Evolutionary conservation across 306 rosid species (phyloP), one percentile per base, ranked within the genome.

Genomic region (Psophocarpus tetragonolobus): DNA sequence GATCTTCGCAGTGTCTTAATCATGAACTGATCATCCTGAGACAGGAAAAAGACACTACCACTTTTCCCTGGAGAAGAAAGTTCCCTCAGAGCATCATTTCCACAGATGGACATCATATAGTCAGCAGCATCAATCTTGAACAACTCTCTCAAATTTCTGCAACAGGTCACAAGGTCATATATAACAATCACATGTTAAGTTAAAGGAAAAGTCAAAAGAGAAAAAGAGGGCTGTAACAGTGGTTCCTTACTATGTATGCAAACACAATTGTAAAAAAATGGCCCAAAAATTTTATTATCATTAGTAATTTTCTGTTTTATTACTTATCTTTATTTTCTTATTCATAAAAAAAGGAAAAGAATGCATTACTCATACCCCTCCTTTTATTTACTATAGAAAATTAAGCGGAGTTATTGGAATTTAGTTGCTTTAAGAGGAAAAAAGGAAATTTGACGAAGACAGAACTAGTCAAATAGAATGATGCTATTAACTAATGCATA

Each of bases 71-170:
- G 98, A 81, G 98, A 92, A 85, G 98, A 92, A 58, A 96, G 91
- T 80, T 96, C 98, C 83, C 99, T 90, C 29, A 96, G 89, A 74
- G 99, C 91, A 85, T 96, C 99, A 87, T 92, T 96, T 79, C 99
- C 99, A 66, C 99, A 96, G 76, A 96, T 92, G 75, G 99, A 92
- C 97, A 96, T 96, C 99, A 96, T 96, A 85, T 96, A 96, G 86
- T 92, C 97, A 23, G 99, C 99, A 75, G 99, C 91, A 87, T 96
- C 99, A 77, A 96, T 96, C 90, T 90, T 96, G 88, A 96, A 96
- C 93, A 96, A 80, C 80, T 96, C 99, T 88, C 98, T 91, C 77
- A 96, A 85, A 83, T 96, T 91, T 90, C 99, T 96, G 86, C 75
- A 81, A 67, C 29, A 32, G 79, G 21, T 53, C 60, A 51, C 33